Base-by-base conservation (phyloP, 768 basidiomycete genomes). In the Pisolithus microcarpus region DNA sequence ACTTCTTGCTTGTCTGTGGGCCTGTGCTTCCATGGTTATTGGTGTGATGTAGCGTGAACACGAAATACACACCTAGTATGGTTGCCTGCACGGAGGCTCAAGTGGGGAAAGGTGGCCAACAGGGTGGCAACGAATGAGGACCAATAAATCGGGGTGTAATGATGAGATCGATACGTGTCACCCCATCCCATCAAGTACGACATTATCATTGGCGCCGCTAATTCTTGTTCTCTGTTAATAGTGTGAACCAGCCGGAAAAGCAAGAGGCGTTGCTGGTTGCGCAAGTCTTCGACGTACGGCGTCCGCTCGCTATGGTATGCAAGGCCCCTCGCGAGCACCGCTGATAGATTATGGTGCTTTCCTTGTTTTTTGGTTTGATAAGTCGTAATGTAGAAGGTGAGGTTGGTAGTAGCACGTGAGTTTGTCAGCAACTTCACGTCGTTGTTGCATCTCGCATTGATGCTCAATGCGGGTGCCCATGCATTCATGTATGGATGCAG, bases 181-280 rank as follows among this genome's bases (percentile, higher is more conserved):
- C 70, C 72, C 72, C 70, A 75, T 2, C 70, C 72, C 74, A 76
- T 74, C 0, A 77, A 56, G 42, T 75, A 75, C 0, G 62, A 61
- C 0, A 74, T 64, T 0, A 75, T 69, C 65, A 71, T 67, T 1
- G 70, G 70, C 0, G 57, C 72, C 0, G 65, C 52, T 0, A 72
- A 38, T 39, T 76, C 75, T 49, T 74, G 72, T 43, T 74, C 65
- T 0, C 54, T 38, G 43, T 69, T 75, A 0, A 75, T 51, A 0
- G 63, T 52, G 55, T 75, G 51, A 1, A 65, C 54, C 0, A 71
- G 38, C 0, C 64, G 55, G 34, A 70, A 70, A 0, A 76, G 30
- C 1, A 75, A 51, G 1, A 70, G 19, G 0, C 58, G 46, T 5
- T 72, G 65, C 1, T 48, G 24, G 9, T 71, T 59, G 0, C 50